Base-by-base conservation (phyloP, 306 rosid species). In the Delonix regia region DNA sequence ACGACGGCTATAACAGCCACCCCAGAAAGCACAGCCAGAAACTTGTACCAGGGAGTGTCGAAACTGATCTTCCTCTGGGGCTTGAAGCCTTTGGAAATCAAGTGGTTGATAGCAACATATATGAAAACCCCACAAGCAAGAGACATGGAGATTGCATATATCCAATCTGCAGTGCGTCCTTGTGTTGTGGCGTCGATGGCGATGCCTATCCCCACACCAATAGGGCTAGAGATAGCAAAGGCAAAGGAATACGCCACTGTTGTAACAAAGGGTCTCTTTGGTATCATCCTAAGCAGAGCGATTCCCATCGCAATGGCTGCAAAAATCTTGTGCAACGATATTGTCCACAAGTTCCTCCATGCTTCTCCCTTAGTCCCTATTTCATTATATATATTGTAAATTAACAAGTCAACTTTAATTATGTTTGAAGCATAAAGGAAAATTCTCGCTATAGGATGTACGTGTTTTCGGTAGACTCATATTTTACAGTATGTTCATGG, bases 261-360 rank as follows among this genome's bases (percentile, higher is more conserved):
- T 51, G 83, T 36, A 24, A 88, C 14, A 0, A 93, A 82, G 1
- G 98, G 86, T 47, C 93, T 88, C 87, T 89, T 89, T 0, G 97
- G 94, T 28, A 91, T 69, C 90, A 89, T 85, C 83, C 84, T 85
- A 27, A 93, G 89, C 70, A 91, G 74, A 6, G 97, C 97, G 0
- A 91, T 93, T 38, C 97, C 98, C 98, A 91, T 93, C 18, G 88
- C 94, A 0, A 88, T 60, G 3, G 98, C 94, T 11, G 98, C 98
- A 84, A 93, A 90, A 66, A 91, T 69, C 85, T 93, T 93, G 90
- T 93, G 98, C 74, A 91, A 65, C 2, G 89, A 88, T 82, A 90
- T 91, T 53, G 94, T 93, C 98, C 97, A 93, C 7, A 91, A 84
- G 48, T 85, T 90, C 83, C 85, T 93, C 98, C 98, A 91, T 75